phyloP scores from a whole-genome alignment of 1,139 yeast species.

The Lodderomyces metapsilosis region DNA sequence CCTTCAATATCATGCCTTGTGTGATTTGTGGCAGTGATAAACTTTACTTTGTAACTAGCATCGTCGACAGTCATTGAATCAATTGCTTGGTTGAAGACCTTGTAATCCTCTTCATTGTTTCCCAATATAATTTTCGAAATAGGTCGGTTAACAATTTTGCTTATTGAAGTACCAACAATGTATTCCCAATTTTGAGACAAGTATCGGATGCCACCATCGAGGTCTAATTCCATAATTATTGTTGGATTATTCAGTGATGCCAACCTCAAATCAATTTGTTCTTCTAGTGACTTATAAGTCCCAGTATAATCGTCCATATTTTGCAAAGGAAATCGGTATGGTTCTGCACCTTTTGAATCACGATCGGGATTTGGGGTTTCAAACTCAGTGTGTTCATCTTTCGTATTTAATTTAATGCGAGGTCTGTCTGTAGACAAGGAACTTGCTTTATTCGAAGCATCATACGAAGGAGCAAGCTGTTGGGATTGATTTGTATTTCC shows the following conservation, averaged over 20 bases:
- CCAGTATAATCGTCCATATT: not conserved
- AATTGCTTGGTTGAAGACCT: slow-evolving; percentile 69
- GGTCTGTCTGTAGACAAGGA: not conserved
- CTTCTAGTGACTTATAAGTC: slow-evolving; percentile 26
- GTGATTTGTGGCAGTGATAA: slow-evolving; percentile 56
- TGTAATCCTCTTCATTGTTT: slow-evolving; percentile 54
- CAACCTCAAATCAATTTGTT: slow-evolving; percentile 44
- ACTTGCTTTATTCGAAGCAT: not conserved
- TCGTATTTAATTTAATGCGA: not conserved
- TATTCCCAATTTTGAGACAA: slow-evolving; percentile 75
- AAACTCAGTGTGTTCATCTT: not conserved
- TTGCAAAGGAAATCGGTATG: not conserved
- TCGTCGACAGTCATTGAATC: slow-evolving; percentile 72
- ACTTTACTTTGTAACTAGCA: slow-evolving; percentile 73
- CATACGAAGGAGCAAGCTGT: not conserved
- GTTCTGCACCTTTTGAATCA: not conserved
- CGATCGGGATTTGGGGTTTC: not conserved
- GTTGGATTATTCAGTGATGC: slow-evolving; percentile 74
- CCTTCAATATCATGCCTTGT: slow-evolving; percentile 9
- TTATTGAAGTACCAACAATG: slow-evolving; percentile 64
- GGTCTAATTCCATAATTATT: slow-evolving; percentile 81
- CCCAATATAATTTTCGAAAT: slow-evolving; percentile 70
- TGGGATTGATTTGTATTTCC: not conserved
- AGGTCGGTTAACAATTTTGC: slow-evolving; percentile 56
- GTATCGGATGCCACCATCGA: slow-evolving; percentile 75